Base-by-base conservation (phyloP, 163 green algal genomes). In the Chlamydomonas reinhardtii region DNA sequence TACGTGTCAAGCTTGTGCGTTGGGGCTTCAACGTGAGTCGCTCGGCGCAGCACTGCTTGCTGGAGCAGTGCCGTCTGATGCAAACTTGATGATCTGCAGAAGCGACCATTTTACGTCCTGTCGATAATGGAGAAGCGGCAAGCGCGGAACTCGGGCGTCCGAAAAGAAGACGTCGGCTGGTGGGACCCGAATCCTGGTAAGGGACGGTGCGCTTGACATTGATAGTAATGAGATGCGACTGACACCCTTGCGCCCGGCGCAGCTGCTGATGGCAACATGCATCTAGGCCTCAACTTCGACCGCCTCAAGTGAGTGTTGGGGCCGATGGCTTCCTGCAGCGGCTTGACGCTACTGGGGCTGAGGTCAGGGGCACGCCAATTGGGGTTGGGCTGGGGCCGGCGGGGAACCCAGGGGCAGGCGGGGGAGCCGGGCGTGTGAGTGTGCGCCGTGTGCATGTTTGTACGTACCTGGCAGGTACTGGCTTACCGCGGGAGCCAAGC, bases 181-280 rank as follows among this genome's bases (percentile, higher is more conserved):
- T 92, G 89, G 89, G 89, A 92, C 62, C 89, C 89, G 4, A 92
- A 89, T 34, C 77, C 83, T 82, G 89, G 89, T 92, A 31, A 27
- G 32, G 5, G 39, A 12, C 68, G n/a, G 9, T 0, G n/a, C n/a
- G n/a, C n/a, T n/a, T n/a, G 20, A 20, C 6, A 20, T 35, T 43
- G 20, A 43, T 5, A 39, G 27, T 25, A 39, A 27, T 0, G 24
- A 43, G 16, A 24, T 37, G 14, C 4, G 16, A 27, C 24, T 74
- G 32, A 22, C 29, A 16, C 29, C n/a, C 0, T 48, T 12, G n/a
- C 31, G 0, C 32, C 0, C 31, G 19, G 37, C 31, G 78, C 86
- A 93, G 89, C 89, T 71, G 54, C 68, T 0, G 89, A 93, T 66
- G 89, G 89, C 31, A 93, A 93, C 83, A 93, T 93, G 89, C 89